Evolutionary conservation across 331 rosid species (phyloP).

Genomic region (Rhamnella rubrinervis): DNA sequence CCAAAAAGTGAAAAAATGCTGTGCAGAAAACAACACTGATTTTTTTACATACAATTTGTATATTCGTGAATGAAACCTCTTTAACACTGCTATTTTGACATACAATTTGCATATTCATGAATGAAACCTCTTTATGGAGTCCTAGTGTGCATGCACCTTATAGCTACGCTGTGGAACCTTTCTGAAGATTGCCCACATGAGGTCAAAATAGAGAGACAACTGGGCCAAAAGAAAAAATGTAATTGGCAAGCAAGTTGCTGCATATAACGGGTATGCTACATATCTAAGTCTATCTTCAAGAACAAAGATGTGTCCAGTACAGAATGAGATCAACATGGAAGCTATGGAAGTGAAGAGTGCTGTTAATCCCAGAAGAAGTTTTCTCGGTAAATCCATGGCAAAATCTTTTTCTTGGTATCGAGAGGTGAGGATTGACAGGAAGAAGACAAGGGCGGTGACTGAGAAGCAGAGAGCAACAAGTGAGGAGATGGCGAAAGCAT

Average conservation of each 20-base stretch:
- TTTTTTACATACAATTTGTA: too few species aligned
- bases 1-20: too few species aligned
- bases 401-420: constrained; percentile 50
- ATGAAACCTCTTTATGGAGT: not conserved
- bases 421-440: constrained; percentile 57
- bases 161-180: constrained; percentile 29
- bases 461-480: constrained; percentile 53
- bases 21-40: too few species aligned
- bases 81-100: too few species aligned
- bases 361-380: constrained; percentile 42
- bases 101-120: too few species aligned
- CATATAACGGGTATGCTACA: constrained; percentile 30
- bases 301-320: constrained; percentile 43
- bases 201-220: constrained; percentile 47
- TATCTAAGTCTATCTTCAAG: constrained; percentile 4
- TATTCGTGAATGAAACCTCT: too few species aligned
- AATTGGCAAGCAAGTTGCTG: constrained; percentile 33
- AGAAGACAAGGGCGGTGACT: constrained; percentile 50
- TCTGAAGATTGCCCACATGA: constrained; percentile 26
- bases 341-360: constrained; percentile 33
- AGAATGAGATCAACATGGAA: constrained; percentile 43
- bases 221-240: constrained; percentile 39
- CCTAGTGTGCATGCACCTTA: constrained; percentile 2
- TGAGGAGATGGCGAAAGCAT: constrained; percentile 39
- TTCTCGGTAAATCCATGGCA: constrained; percentile 32